Conservation (phyloP, 495 filamentous ascomycete species). For the Corynascus novoguineensis region DNA sequence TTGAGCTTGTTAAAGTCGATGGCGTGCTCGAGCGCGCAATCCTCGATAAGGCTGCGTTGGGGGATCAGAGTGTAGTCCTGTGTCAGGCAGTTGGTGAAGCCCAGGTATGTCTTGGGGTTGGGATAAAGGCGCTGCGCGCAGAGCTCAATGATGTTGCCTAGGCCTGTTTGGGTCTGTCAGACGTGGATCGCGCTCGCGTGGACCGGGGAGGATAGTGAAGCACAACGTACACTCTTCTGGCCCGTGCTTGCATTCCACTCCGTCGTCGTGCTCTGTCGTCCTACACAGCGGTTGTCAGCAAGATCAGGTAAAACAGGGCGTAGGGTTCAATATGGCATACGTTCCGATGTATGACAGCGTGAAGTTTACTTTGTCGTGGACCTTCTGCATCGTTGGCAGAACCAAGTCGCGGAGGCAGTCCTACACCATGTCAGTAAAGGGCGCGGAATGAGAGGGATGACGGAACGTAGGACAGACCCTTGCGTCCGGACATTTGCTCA, state of each 20-base stretch:
- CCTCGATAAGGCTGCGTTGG: constrained; percentile 62
- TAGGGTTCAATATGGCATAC: constrained; percentile 38
- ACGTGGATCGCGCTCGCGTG: neutral
- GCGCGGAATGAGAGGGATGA: neutral
- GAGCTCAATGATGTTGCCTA: constrained; percentile 89
- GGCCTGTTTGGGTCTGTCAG: constrained; percentile 36
- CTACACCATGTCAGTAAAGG: constrained; percentile 13
- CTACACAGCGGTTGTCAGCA: constrained; percentile 20
- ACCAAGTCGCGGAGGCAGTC: constrained; percentile 77
- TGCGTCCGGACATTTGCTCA: constrained; percentile 92
- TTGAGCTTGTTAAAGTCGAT: constrained; percentile 82
- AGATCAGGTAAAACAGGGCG: neutral
- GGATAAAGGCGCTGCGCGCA: constrained; percentile 79
- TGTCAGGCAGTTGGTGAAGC: constrained; percentile 84
- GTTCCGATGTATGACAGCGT: constrained; percentile 82
- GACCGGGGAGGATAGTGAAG: neutral
- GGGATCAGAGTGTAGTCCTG: constrained; percentile 69
- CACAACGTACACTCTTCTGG: constrained; percentile 67
- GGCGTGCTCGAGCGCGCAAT: constrained; percentile 84
- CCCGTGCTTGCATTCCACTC: constrained; percentile 80
- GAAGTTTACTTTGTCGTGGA: constrained; percentile 83
- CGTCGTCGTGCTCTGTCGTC: constrained; percentile 52
- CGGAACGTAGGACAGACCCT: constrained; percentile 32
- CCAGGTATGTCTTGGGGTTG: constrained; percentile 77
- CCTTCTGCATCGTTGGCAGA: constrained; percentile 77